Base-by-base conservation (phyloP, 179 eudicot genomes). In the Drosera spatulata region DNA sequence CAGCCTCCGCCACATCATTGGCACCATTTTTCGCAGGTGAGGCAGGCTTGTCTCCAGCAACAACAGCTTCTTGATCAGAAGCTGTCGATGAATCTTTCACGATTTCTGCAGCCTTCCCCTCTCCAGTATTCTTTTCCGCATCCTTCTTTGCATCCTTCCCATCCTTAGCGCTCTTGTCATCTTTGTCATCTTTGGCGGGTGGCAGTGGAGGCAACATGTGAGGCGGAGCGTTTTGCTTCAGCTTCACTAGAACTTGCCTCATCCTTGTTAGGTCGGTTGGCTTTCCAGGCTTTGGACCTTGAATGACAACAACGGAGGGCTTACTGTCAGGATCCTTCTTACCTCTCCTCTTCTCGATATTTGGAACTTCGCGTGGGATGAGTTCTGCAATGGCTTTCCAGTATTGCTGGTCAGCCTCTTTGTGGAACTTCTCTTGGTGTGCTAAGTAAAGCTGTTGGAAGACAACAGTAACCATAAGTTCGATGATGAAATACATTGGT, bases 221-320 rank as follows among this genome's bases (percentile, higher is more conserved):
- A 54, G 86, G 74, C 38, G 96, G 96, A 57, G 93, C 89, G 58
- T 65, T 82, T 48, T 75, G 83, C 80, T 85, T 88, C 71, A 88
- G 75, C 76, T 88, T 88, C 60, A 61, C 39, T 42, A 88, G 62
- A 66, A 88, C 61, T 40, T 88, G 94, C 5, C 94, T 78, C 93
- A 88, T 77, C 55, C 94, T 71, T 0, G 85, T 39, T 56, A 88
- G 77, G 63, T 88, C 93, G 0, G 96, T 88, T 2, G 96, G 96
- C 65, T 85, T 88, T 4, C 96, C 96, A 0, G 93, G 96, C 69
- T 88, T 88, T 4, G 96, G 96, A 3, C 96, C 96, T 13, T 87
- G 86, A 55, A 87, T 60, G 37, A 87, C 80, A 15, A 62, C 53
- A 15, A 88, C 67, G 4, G 79, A 66, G 11, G 90, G 75, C 66